Conservation (phyloP, 1,139 yeast genomes). For the Candida glucosophila region DNA sequence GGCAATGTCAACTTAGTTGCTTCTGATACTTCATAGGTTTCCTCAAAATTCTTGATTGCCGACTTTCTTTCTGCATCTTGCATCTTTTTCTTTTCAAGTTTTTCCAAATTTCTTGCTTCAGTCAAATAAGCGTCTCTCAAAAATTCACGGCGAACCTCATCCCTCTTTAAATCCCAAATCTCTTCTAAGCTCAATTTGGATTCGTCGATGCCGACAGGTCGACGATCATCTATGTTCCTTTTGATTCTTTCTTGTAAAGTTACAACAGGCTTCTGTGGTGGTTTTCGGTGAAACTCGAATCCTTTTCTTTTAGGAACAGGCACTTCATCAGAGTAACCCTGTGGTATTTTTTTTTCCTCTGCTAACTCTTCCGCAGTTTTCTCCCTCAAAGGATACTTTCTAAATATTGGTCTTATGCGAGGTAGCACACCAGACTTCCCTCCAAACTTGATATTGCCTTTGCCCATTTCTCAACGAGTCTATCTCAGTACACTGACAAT, state of each 20-base stretch:
- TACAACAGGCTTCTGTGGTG: constrained; percentile 44
- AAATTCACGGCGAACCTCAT: constrained; percentile 67
- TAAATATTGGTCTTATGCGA: constrained; percentile 61
- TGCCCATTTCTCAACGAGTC: constrained; percentile 37
- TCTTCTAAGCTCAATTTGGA: constrained; percentile 38
- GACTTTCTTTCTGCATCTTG: constrained; percentile 17
- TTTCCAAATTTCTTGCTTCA: constrained; percentile 47
- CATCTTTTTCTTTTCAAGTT: constrained; percentile 27
- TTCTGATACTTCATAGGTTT: constrained; percentile 30
- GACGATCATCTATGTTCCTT: constrained; percentile 37
- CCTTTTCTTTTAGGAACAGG: constrained; percentile 65
- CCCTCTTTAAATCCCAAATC: constrained; percentile 46
- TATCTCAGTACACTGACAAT: neutral
- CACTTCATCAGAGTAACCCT: constrained; percentile 70
- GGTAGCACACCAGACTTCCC: constrained; percentile 86
- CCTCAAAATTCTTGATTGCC: constrained; percentile 14
- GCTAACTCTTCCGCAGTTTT: constrained; percentile 22
- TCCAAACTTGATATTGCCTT: constrained; percentile 42
- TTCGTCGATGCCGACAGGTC: constrained; percentile 25
- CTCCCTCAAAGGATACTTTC: constrained; percentile 53
- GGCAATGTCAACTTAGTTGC: constrained; percentile 69
- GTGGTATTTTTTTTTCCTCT: constrained; percentile 38
- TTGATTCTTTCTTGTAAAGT: constrained; percentile 53
- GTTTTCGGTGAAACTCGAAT: constrained; percentile 23
- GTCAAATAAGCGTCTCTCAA: constrained; percentile 56